Conservation (phyloP, 352 stramenopile genomes). For the Phytophthora palmivora region DNA sequence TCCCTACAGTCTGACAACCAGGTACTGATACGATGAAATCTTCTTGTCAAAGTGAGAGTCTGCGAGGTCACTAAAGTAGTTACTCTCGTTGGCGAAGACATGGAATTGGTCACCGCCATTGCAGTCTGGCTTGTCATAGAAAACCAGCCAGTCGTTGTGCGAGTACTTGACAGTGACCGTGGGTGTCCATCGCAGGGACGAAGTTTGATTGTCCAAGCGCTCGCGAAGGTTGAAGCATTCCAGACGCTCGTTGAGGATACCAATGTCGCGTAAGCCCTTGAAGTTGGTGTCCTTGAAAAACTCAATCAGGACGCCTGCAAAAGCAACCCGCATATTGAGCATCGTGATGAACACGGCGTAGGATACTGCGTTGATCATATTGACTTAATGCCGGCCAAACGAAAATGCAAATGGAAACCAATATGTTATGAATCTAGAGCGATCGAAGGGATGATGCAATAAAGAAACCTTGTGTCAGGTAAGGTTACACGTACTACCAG, state of each 20-base stretch:
- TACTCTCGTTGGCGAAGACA: not conserved
- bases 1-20: not conserved
- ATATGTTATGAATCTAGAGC: no score
- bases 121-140: not conserved
- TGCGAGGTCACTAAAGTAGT: conserved; percentile 3
- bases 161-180: conserved; percentile 3
- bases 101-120: not conserved
- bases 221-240: conserved; percentile 4
- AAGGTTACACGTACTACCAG: no score
- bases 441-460: no score
- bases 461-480: no score
- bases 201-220: not conserved
- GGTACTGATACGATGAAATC: conserved; percentile 5
- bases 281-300: conserved; percentile 10
- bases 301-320: conserved; percentile 2
- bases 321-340: not conserved
- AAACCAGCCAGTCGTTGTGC: conserved; percentile 3
- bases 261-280: not conserved
- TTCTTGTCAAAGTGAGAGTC: not conserved
- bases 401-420: not conserved
- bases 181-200: not conserved
- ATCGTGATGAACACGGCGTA: not conserved
- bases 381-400: no score
- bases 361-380: not conserved
- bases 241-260: not conserved